These are phyloP conservation scores for Skeletonema grethae DNA, from an alignment of 108 stramenopile genomes.

Conservation along the genomic window DNA sequence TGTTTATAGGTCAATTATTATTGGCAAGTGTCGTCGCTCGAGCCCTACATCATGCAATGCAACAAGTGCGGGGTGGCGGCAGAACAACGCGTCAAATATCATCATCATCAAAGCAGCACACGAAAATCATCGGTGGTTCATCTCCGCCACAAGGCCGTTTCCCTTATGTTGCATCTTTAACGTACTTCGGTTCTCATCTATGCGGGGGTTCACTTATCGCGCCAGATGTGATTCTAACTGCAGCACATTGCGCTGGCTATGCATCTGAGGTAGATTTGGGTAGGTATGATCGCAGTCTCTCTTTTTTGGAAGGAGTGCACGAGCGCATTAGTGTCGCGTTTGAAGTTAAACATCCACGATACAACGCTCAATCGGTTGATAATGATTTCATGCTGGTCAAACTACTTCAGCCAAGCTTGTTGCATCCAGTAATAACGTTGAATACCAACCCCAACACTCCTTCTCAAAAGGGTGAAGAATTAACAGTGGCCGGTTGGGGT, in stretches of 20 bases:
- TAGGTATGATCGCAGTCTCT: constrained; percentile 34
- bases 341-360: constrained; percentile 58
- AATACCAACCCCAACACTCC: constrained; percentile 38
- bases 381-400: constrained; percentile 65
- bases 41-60: background rate
- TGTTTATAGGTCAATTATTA: no score
- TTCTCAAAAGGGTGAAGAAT: background rate
- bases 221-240: constrained; percentile 9
- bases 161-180: constrained; percentile 9
- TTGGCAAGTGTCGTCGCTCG: background rate
- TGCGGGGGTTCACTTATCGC: constrained; percentile 22
- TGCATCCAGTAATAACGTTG: constrained; percentile 32
- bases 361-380: constrained; percentile 23
- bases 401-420: constrained; percentile 20
- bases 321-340: constrained; percentile 37
- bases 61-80: background rate
- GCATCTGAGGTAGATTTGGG: constrained; percentile 51
- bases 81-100: background rate
- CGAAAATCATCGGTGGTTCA: constrained; percentile 3
- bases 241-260: constrained; percentile 30
- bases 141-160: constrained; percentile 9
- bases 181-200: constrained; percentile 9
- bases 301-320: constrained; percentile 22
- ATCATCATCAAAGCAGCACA: background rate
- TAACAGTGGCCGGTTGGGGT: constrained; percentile 57